Evolutionary conservation across 164 flowering plant species (phyloP).

Genomic region (Tetrastigma voinierianum): DNA sequence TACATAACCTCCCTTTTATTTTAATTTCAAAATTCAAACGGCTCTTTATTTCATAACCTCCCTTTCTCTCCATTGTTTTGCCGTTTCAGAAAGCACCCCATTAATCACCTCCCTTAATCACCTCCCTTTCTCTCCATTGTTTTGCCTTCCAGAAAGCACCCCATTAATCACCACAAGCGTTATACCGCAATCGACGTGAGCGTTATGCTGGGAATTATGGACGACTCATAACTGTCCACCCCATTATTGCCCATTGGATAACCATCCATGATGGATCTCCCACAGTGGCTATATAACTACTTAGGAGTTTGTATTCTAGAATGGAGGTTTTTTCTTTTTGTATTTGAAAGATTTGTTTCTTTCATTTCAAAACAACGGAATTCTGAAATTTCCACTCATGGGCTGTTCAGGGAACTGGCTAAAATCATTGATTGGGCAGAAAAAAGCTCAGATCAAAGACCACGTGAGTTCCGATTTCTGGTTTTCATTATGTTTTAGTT

Average conservation of each 20-base stretch:
- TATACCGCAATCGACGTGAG: no score
- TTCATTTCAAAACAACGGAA: not conserved
- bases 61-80: not conserved
- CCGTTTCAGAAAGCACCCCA: not conserved
- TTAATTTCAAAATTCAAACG: slow-evolving; percentile 26
- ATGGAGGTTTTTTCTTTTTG: no score
- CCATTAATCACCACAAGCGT: no score
- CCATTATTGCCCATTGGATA: no score
- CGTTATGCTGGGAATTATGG: no score
- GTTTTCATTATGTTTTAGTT: slow-evolving; percentile 3
- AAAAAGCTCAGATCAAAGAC: slow-evolving; percentile 43
- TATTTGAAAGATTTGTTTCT: not conserved
- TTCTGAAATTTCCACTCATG: slow-evolving; percentile 46
- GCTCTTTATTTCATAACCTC: not conserved
- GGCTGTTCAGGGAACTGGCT: slow-evolving; percentile 90
- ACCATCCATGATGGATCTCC: no score
- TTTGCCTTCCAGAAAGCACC: no score
- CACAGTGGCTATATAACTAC: no score
- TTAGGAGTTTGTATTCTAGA: no score
- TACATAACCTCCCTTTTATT: not conserved
- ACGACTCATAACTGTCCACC: no score
- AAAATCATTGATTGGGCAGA: slow-evolving; percentile 57
- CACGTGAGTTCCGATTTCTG: slow-evolving; percentile 31
- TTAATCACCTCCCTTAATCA: no score
- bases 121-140: no score